Conservation (phyloP, 768 basidiomycete species). For the Mycena latifolia region DNA sequence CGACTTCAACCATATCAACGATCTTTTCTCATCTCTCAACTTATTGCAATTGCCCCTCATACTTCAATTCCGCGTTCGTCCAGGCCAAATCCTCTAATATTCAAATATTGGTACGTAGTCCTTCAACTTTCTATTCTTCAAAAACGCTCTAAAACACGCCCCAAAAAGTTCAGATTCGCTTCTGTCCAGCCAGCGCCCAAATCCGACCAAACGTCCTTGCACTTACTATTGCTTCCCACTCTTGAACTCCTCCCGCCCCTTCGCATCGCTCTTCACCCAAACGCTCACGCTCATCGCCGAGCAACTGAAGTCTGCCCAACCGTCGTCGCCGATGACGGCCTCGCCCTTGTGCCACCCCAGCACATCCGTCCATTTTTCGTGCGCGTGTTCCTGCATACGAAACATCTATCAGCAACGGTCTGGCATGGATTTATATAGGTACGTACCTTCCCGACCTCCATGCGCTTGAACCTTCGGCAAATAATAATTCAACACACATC, state of each 20-base stretch:
- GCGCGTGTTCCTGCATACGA: slow-evolving; percentile 41
- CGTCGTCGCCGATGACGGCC: slow-evolving; percentile 48
- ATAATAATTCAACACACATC: background rate
- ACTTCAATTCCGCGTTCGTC: no score
- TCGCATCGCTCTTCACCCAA: slow-evolving; percentile 38
- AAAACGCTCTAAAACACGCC: no score
- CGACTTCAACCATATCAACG: no score
- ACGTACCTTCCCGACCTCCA: slow-evolving; percentile 59
- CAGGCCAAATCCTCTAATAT: no score
- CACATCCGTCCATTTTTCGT: slow-evolving; percentile 46
- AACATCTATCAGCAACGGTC: background rate
- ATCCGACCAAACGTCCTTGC: no score
- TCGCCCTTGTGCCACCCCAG: slow-evolving; percentile 40
- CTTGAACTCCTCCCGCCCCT: slow-evolving; percentile 36
- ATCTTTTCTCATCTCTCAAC: no score
- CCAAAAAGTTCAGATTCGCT: no score
- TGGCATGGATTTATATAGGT: no score
- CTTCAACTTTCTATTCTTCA: no score
- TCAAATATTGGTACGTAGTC: no score
- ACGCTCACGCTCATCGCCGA: slow-evolving; percentile 40
- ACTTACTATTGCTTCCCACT: background rate
- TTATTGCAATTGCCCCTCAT: no score
- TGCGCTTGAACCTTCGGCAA: slow-evolving; percentile 47
- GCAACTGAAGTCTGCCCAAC: slow-evolving; percentile 52
- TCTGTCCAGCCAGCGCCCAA: no score